Base-by-base conservation (phyloP, 495 filamentous ascomycete genomes). In the Tuber calosporum region DNA sequence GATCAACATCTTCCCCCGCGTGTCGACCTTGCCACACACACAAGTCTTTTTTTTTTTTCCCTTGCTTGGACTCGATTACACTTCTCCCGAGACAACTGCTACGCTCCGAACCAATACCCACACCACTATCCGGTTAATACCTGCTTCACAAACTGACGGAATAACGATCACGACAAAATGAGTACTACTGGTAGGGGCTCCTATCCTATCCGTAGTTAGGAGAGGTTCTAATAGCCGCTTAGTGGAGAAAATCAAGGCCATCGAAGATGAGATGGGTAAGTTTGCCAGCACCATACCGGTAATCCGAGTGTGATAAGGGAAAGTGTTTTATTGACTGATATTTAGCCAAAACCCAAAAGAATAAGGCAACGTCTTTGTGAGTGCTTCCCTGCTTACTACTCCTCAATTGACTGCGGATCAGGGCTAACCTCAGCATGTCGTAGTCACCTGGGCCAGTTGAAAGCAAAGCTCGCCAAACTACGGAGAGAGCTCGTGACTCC, bases 401-500 rank as follows among this genome's bases (percentile, higher is more conserved):
- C 1, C 26, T 15, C 26, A 30, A 62, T 30, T 30, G 53, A 26
- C n/a, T 30, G 1, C 48, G 1, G 48, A 26, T 58, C n/a, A 9
- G 53, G 53, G 4, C 53, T 62, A 30, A 62, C 53, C 53, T 62
- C 26, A 62, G 20, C 6, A 41, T 22, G 39, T 81, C 88, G 90
- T 82, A 80, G 79, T 79, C 88, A 89, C 83, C 81, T 89, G 74
- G 93, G 93, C 81, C 95, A 97, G 86, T 85, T 99, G 80, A 99
- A 99, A 84, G 95, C 95, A 67, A 99, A 99, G 85, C 91, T 99
- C 82, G 94, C 95, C 34, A 99, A 98, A 85, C 85, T 99, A 80
- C 97, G 97, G 86, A 88, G 92, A 83, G 95, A 99, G 83, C 90
- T 99, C 53, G 87, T 99, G 77, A 96, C 93, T 67, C 95, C 95